These are phyloP conservation scores for Cercospora zeae-maydis DNA, from an alignment of 2,329 filamentous ascomycete species.

Conservation along the genomic window DNA sequence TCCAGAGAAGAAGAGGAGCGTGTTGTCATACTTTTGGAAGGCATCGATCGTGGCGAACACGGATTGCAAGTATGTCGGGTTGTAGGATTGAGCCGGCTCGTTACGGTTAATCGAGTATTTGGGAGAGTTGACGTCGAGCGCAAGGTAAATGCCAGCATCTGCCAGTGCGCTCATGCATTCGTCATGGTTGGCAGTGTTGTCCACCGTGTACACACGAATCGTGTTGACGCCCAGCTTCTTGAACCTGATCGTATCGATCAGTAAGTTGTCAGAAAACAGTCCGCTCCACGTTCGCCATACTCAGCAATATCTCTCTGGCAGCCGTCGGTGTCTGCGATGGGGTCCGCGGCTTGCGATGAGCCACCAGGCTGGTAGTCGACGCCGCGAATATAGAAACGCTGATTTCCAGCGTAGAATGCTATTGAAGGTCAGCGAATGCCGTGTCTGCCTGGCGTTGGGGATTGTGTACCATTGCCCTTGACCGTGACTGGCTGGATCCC, in stretches of 20 bases:
- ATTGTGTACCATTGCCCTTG: slow-evolving; percentile 56
- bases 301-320: slow-evolving; percentile 77
- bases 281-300: slow-evolving; percentile 13
- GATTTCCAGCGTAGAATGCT: slow-evolving; percentile 61
- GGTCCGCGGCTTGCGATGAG: slow-evolving; percentile 63
- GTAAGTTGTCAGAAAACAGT: not conserved
- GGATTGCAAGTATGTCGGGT: slow-evolving; percentile 76
- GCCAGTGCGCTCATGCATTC: slow-evolving; percentile 78
- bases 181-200: slow-evolving; percentile 79
- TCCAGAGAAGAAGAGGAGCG: slow-evolving; percentile 76
- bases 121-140: slow-evolving; percentile 88
- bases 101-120: slow-evolving; percentile 81
- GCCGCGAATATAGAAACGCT: slow-evolving; percentile 60
- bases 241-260: slow-evolving; percentile 50
- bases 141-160: slow-evolving; percentile 85
- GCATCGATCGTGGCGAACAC: slow-evolving; percentile 85
- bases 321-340: slow-evolving; percentile 64
- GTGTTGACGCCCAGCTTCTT: slow-evolving; percentile 85
- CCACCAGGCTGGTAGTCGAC: slow-evolving; percentile 57
- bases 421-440: slow-evolving; percentile 23
- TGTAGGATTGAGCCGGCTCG: slow-evolving; percentile 74
- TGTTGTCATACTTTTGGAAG: slow-evolving; percentile 81
- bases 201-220: slow-evolving; percentile 86
- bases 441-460: not conserved
- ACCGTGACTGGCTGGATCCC: slow-evolving; percentile 56